Conservation (phyloP, 352 stramenopile genomes). For the Phytophthora nicotianae region DNA sequence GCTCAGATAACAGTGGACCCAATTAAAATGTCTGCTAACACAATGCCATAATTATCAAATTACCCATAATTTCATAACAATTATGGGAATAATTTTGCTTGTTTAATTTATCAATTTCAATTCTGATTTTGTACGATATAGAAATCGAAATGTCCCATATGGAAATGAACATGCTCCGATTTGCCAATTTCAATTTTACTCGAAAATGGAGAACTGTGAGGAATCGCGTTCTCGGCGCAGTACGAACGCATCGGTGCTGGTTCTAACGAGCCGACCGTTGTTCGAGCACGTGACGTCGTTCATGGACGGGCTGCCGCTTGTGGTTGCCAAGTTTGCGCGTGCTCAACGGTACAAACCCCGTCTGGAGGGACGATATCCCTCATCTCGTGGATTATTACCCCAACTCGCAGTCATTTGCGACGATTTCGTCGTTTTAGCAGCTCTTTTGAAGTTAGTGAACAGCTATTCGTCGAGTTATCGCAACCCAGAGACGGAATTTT, state of each 20-base stretch:
- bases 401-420: conserved; percentile 39
- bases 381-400: conserved; percentile 21
- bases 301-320: conserved; percentile 37
- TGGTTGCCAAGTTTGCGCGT: conserved; percentile 25
- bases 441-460: conserved; percentile 15
- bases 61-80: no score
- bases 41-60: no score
- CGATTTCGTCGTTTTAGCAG: conserved; percentile 24
- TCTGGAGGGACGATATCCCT: conserved; percentile 36
- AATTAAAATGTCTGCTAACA: no score
- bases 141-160: no score
- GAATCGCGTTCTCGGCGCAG: background rate
- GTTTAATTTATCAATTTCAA: no score
- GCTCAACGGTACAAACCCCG: conserved; percentile 26
- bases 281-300: conserved; percentile 31
- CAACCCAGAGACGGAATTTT: conserved; percentile 32
- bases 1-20: no score
- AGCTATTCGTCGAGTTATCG: conserved; percentile 15
- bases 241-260: conserved; percentile 13
- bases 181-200: no score
- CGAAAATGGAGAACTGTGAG: no score
- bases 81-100: no score
- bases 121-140: no score
- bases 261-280: conserved; percentile 30
- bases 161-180: no score